These are phyloP conservation scores for Rhodotorula graminis DNA, from an alignment of 768 basidiomycete genomes.

Conservation along the genomic window DNA sequence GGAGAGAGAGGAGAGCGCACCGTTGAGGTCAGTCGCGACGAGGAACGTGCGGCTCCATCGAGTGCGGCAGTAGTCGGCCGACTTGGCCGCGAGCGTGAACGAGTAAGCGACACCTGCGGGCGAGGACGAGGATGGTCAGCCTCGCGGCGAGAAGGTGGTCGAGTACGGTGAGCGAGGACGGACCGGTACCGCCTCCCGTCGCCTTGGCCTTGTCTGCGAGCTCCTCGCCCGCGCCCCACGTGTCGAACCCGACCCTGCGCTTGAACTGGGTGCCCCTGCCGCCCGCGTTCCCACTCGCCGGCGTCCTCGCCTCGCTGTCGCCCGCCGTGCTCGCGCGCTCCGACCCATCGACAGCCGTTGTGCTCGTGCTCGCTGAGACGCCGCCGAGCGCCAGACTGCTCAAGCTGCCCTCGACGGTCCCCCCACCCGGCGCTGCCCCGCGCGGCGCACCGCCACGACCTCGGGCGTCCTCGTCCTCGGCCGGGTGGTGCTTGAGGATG, in stretches of 20 bases:
- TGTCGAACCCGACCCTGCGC: conserved; percentile 49
- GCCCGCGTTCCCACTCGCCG: not conserved
- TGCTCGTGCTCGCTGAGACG: not conserved
- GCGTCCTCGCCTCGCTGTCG: not conserved
- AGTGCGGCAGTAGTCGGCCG: conserved; percentile 69
- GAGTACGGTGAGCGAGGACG: not conserved
- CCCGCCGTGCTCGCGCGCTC: not conserved
- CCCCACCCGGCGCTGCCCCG: not conserved
- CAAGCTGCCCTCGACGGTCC: not conserved
- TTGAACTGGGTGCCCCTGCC: conserved; percentile 33
- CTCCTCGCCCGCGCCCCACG: conserved; percentile 46
- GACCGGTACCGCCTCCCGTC: conserved; percentile 37
- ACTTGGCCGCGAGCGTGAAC: conserved; percentile 58
- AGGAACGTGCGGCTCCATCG: conserved; percentile 80
- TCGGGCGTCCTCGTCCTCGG: not conserved
- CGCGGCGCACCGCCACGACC: not conserved
- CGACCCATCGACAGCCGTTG: not conserved
- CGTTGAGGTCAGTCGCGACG: conserved; percentile 67
- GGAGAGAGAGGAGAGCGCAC: not conserved
- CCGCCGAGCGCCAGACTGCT: not conserved
- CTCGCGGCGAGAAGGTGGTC: not conserved
- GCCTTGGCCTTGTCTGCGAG: conserved; percentile 29
- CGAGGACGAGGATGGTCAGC: not conserved
- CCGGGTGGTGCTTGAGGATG: conserved; percentile 3
- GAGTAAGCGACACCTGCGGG: conserved; percentile 36